Percentiles rank a stretch among this genome's conserved stretches.
Evolutionary conservation across 164 flowering plant species (phyloP).

Genomic region (Buxus sempervirens): DNA sequence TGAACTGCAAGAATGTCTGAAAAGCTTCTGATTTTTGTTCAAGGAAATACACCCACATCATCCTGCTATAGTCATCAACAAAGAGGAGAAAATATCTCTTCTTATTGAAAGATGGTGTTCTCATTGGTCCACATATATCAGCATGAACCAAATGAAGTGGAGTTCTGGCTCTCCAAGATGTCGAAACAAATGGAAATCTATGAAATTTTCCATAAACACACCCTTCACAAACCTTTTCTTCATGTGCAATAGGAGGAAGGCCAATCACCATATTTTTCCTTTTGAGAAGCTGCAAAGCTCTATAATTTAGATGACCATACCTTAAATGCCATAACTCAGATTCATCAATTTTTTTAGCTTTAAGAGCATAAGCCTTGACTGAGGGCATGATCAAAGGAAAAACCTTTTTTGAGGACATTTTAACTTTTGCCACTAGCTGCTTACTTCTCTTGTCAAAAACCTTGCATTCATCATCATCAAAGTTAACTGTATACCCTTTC

Average conservation of each 20-base stretch:
- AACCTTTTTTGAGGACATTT: constrained; percentile 4
- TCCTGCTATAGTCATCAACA: constrained; percentile 18
- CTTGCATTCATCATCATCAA: background rate
- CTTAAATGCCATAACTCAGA: constrained; percentile 7
- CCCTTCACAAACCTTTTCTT: constrained; percentile 6
- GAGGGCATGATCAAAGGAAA: constrained; percentile 9
- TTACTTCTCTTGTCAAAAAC: background rate
- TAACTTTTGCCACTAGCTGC: background rate
- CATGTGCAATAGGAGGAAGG: background rate
- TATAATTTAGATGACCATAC: constrained; percentile 1
- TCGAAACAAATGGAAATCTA: constrained; percentile 8
- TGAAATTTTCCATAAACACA: constrained; percentile 12
- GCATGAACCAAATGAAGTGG: constrained; percentile 13
- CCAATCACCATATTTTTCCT: background rate
- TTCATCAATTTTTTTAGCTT: constrained; percentile 1
- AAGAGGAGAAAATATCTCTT: constrained; percentile 10
- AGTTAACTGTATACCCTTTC: constrained; percentile 1
- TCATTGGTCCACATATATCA: constrained; percentile 12
- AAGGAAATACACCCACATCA: constrained; percentile 15
- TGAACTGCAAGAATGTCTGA: constrained; percentile 2
- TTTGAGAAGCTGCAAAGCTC: background rate
- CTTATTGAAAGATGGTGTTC: background rate
- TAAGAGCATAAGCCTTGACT: background rate
- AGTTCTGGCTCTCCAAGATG: constrained; percentile 12
- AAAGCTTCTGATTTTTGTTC: too few relatives aligned